A percentile compares a stretch with the other conserved stretches of the same genome.
These are phyloP conservation scores for Kodamaea restingae DNA, from an alignment of 805 yeast genomes.

Conservation along the genomic window DNA sequence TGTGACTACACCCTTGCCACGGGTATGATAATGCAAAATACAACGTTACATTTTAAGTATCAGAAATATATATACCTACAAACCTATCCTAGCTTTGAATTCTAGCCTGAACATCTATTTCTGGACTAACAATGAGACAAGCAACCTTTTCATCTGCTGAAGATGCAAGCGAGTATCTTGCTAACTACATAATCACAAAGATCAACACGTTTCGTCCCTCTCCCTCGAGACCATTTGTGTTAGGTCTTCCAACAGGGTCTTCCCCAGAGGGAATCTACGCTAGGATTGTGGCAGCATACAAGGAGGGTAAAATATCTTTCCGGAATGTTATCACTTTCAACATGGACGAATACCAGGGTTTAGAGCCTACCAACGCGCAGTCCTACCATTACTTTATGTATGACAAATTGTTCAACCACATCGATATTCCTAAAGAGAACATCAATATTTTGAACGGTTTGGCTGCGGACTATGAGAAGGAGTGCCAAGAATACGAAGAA, in stretches of 20 bases:
- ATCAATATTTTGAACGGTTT: conserved; percentile 54
- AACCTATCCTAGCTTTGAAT: no score
- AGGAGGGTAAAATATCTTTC: conserved; percentile 41
- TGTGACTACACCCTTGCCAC: neutral
- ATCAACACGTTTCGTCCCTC: conserved; percentile 47
- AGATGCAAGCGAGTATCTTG: conserved; percentile 43
- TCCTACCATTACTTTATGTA: conserved; percentile 58
- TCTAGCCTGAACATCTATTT: no score
- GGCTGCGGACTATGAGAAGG: conserved; percentile 41
- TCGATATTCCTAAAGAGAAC: conserved; percentile 49
- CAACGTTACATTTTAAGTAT: conserved; percentile 3
- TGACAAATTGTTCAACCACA: conserved; percentile 51
- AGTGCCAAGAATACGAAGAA: conserved; percentile 47
- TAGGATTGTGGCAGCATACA: conserved; percentile 41
- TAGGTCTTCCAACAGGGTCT: conserved; percentile 61
- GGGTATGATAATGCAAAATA: neutral
- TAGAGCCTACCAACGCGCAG: conserved; percentile 45
- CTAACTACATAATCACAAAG: conserved; percentile 40
- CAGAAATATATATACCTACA: neutral
- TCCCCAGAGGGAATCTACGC: conserved; percentile 56
- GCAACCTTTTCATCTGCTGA: conserved; percentile 33
- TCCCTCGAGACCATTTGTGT: conserved; percentile 43
- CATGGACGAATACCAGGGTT: conserved; percentile 58
- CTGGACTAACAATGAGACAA: conserved; percentile 25
- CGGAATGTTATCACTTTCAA: conserved; percentile 54